Base-by-base conservation (phyloP, 192 early-diverging fungal species). In the Rhizophlyctis rosea region DNA sequence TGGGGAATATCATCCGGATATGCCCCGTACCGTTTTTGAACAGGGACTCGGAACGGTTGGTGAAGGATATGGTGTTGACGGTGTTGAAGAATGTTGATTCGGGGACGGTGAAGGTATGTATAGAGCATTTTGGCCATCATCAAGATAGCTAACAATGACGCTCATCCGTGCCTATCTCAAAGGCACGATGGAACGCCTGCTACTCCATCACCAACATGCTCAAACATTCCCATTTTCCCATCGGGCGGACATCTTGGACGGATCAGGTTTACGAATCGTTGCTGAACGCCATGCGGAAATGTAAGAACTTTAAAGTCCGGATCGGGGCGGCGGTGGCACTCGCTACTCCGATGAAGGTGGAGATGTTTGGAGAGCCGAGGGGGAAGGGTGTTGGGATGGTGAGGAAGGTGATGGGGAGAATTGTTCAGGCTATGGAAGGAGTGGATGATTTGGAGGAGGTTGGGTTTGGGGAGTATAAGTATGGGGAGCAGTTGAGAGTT, bases 101-200 rank as follows among this genome's bases (percentile, higher is more conserved):
- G 11, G 83, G 87, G 2, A 72, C 81, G 3, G 71, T 87, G 11
- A 87, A 89, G 72, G 85, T 86, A 74, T 67, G 53, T 58, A 49
- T 1, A n/a, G n/a, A n/a, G n/a, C n/a, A n/a, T 44, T 52, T 14
- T 27, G 39, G 31, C 54, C 44, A 27, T 18, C 57, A 23, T 4
- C 3, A 16, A 47, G 28, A 4, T 28, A 31, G n/a, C 18, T 53
- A 24, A 54, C 47, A 44, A 50, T 30, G 32, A 28, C 51, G 3
- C 23, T 34, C 23, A 24, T 21, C 32, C 13, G 28, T 47, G 34
- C 34, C 47, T 7, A 63, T 27, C 54, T 28, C 3, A 53, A 51
- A 90, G 87, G 75, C 79, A 16, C 80, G 90, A 4, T 91, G 88
- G 90, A 91, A 91, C 67, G 86, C 88, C 0, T 89, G 88, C 71